A percentile compares a stretch with the other conserved stretches of the same genome.
Conservation (phyloP, 2,329 filamentous ascomycete species). For the Scopulariopsis brevicaulis region DNA sequence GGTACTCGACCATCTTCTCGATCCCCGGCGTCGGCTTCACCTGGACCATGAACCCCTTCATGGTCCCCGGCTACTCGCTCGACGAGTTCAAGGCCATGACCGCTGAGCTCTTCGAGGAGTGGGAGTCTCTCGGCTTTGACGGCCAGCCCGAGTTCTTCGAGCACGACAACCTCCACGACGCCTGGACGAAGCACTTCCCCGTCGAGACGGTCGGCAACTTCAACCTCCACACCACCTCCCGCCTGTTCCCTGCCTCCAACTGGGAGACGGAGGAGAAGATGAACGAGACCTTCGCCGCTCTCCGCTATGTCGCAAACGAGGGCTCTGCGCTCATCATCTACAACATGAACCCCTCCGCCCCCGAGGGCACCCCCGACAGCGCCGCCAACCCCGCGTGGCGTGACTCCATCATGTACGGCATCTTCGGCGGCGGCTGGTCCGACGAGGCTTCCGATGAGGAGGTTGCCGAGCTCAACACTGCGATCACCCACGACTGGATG, state of each 20-base stretch:
- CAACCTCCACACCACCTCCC: conserved; percentile 15
- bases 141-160: conserved; percentile 12
- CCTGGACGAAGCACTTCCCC: conserved; percentile 24
- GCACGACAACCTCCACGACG: conserved; percentile 30
- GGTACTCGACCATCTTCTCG: conserved; percentile 35
- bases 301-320: conserved; percentile 7
- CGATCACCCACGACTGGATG: conserved; percentile 17
- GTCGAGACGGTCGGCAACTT: conserved; percentile 39
- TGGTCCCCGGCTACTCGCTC: conserved; percentile 31
- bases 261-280: conserved; percentile 18
- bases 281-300: conserved; percentile 16
- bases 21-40: conserved; percentile 27
- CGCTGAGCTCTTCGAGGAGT: conserved; percentile 27
- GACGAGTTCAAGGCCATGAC: conserved; percentile 30
- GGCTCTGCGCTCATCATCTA: conserved; percentile 9
- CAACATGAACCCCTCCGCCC: conserved; percentile 7
- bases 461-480: conserved; percentile 11
- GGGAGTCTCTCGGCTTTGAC: conserved; percentile 22
- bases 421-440: conserved; percentile 10
- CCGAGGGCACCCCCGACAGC: conserved; percentile 7
- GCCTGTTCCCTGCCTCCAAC: conserved; percentile 15
- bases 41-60: conserved; percentile 22
- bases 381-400: conserved; percentile 18
- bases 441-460: conserved; percentile 9
- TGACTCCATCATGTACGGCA: conserved; percentile 9